Base-by-base conservation (phyloP, 345 rosid genomes). In the Salix caprea region DNA sequence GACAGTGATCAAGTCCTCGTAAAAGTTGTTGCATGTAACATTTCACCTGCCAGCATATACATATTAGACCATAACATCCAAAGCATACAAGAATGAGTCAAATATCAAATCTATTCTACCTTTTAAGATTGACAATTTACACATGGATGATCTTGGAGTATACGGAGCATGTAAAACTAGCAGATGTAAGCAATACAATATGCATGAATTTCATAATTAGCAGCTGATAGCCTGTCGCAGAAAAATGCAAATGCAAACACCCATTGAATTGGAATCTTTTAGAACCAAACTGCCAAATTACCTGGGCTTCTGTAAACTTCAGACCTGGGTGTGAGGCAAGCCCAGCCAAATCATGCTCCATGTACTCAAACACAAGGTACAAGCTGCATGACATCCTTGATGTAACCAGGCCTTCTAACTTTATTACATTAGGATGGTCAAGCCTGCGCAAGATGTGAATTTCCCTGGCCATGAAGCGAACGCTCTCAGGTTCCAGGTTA, bases 371-470 rank as follows among this genome's bases (percentile, higher is more conserved):
- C 78, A 96, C 99, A 82, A 96, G 98, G 82, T 95, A 95, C 79
- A 95, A 88, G 87, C 99, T 95, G 82, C 97, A 93, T 64, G 99
- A 95, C 97, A 95, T 96, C 87, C 99, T 96, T 24, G 99, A 96
- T 23, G 99, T 96, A 78, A 96, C 99, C 72, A 96, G 88, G 71
- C 99, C 99, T 86, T 96, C 99, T 23, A 96, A 86, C 84, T 93
- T 96, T 80, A 96, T 88, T 71, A 96, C 93, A 87, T 96, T 96
- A 6, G 91, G 93, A 79, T 96, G 99, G 85, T 93, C 96, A 78
- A 96, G 99, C 83, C 90, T 85, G 36, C 99, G 97, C 60, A 95
- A 83, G 72, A 95, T 91, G 77, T 93, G 97, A 77, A 95, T 95
- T 74, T 95, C 99, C 86, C 99, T 88, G 67, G 98, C 97, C 99